Evolutionary conservation across 2,329 filamentous ascomycete species (phyloP).

Genomic region (Xylariales sp.): DNA sequence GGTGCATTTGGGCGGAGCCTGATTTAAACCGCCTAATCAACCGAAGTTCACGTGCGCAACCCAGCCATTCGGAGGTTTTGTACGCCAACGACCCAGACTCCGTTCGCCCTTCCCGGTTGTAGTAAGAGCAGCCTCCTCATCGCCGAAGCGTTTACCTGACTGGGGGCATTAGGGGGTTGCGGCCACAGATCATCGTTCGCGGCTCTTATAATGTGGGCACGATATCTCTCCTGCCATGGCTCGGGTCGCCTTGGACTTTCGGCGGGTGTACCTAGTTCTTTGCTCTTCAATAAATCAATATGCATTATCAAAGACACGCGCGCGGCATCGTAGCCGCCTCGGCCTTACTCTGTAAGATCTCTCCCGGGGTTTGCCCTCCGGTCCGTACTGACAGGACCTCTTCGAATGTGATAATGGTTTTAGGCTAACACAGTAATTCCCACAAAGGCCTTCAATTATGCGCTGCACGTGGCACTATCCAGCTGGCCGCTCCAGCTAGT

Average conservation of each 20-base stretch:
- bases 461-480: slow-evolving; percentile 39
- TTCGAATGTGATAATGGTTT: background rate
- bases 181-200: background rate
- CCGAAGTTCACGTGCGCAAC: slow-evolving; percentile 26
- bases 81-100: slow-evolving; percentile 25
- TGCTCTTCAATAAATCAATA: slow-evolving; percentile 21
- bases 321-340: slow-evolving; percentile 21
- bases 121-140: slow-evolving; percentile 5
- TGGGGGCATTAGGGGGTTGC: background rate
- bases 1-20: slow-evolving; percentile 10
- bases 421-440: slow-evolving; percentile 30
- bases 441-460: slow-evolving; percentile 39
- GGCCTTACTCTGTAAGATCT: slow-evolving; percentile 34
- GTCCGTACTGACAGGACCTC: background rate
- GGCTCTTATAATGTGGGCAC: slow-evolving; percentile 34
- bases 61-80: slow-evolving; percentile 30
- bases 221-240: slow-evolving; percentile 17
- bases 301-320: slow-evolving; percentile 19
- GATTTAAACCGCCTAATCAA: slow-evolving; percentile 35
- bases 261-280: slow-evolving; percentile 16
- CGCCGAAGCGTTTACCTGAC: background rate
- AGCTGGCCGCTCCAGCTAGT: slow-evolving; percentile 37
- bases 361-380: background rate
- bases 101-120: slow-evolving; percentile 32
- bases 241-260: slow-evolving; percentile 21